Conservation (phyloP, 805 yeast genomes). For the Tetrapisispora namnaoensis region DNA sequence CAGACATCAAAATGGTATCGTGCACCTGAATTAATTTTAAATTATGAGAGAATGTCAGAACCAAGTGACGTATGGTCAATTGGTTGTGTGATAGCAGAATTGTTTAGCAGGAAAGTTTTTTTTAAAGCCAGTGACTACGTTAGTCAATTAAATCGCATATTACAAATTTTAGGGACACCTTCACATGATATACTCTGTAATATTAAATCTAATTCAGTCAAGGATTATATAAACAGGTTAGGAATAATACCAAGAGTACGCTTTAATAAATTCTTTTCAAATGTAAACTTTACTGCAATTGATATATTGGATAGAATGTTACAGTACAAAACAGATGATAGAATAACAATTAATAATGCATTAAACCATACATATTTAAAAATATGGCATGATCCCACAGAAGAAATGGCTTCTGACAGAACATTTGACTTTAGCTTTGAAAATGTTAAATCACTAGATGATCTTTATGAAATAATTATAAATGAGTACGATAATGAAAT, state of each 20-base stretch:
- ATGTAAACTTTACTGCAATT: conserved; percentile 78
- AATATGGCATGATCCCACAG: conserved; percentile 88
- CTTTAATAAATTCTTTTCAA: conserved; percentile 61
- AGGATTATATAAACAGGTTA: conserved; percentile 77
- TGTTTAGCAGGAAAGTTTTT: conserved; percentile 80
- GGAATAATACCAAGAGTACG: conserved; percentile 77
- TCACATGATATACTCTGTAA: conserved; percentile 54
- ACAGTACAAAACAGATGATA: conserved; percentile 71
- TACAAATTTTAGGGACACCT: conserved; percentile 85
- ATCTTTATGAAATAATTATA: conserved; percentile 65
- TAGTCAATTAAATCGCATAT: conserved; percentile 82
- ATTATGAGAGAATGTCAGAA: conserved; percentile 88
- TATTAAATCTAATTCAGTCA: conserved; percentile 82
- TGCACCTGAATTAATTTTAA: conserved; percentile 95
- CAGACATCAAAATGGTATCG: conserved; percentile 98
- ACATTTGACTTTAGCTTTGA: conserved; percentile 86
- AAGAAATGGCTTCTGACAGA: conserved; percentile 72
- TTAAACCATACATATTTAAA: conserved; percentile 77
- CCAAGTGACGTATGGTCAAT: conserved; percentile 98
- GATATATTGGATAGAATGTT: conserved; percentile 72
- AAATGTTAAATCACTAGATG: conserved; percentile 64
- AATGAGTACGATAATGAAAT: conserved; percentile 38
- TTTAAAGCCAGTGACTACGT: conserved; percentile 95
- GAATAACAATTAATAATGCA: conserved; percentile 85
- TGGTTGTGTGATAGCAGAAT: conserved; percentile 92